phyloP scores from a whole-genome alignment of 306 rosid genomes.

The Fragaria ananassa region DNA sequence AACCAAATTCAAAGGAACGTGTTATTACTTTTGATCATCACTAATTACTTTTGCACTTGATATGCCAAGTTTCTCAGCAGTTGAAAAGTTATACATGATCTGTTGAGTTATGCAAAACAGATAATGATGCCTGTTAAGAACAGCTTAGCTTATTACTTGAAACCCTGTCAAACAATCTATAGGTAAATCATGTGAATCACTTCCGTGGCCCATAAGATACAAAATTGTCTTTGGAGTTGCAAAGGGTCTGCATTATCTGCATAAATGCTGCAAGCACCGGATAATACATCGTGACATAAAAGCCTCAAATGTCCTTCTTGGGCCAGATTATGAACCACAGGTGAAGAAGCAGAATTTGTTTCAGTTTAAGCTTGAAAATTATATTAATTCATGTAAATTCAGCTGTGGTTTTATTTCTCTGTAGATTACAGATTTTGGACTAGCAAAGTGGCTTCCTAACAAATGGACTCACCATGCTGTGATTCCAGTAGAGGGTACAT shows the following conservation, averaged over 20 bases:
- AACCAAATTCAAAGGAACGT: too few relatives aligned
- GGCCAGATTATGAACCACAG: conserved; percentile 92
- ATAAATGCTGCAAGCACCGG: conserved; percentile 75
- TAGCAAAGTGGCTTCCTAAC: conserved; percentile 99
- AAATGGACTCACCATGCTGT: conserved; percentile 97
- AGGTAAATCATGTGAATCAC: conserved; percentile 54
- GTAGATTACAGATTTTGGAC: conserved; percentile 89
- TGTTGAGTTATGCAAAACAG: not conserved
- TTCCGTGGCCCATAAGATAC: conserved; percentile 77
- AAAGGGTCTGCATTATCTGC: conserved; percentile 92
- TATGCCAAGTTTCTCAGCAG: not conserved
- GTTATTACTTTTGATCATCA: not conserved
- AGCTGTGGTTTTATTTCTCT: not conserved
- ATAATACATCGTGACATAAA: conserved; percentile 94
- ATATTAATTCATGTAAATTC: not conserved
- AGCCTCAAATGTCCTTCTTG: conserved; percentile 93
- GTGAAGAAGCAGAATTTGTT: conserved; percentile 27
- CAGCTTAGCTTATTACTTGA: conserved; percentile 1
- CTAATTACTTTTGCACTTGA: not conserved
- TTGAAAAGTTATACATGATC: not conserved
- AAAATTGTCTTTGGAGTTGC: conserved; percentile 82
- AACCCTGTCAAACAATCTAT: conserved; percentile 7
- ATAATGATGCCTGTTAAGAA: not conserved
- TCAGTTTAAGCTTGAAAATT: not conserved
- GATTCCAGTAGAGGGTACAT: conserved; percentile 89